Base-by-base conservation (phyloP, 441 rosid genomes). In the Aquilaria agallochum region DNA sequence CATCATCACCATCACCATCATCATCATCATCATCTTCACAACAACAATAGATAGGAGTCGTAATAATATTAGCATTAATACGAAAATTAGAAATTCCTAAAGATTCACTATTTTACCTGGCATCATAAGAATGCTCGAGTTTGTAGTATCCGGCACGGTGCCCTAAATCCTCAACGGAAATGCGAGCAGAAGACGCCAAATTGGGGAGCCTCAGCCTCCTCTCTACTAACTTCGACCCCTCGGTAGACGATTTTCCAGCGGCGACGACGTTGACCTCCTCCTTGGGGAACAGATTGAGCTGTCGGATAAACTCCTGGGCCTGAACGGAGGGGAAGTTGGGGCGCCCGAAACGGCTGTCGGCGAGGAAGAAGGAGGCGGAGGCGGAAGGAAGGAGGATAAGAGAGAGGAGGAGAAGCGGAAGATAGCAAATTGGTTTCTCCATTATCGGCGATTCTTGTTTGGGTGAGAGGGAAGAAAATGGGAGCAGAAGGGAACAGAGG, bases 91-190 rank as follows among this genome's bases (percentile, higher is more conserved):
- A 1, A 31, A 12, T 9, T 49, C 12, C 40, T 20, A 1, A 20
- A 20, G 27, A 8, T 33, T 14, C 52, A 32, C 15, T 10, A 3
- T 4, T 55, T 50, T 56, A 92, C 98, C 88, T 87, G 31, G 96
- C 90, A 64, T 80, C 95, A 49, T 80, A 82, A 31, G 97, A 87
- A 42, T 86, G 72, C 13, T 86, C 74, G 72, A 94, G 86, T 77
- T 91, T 78, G 70, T 83, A 94, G 63, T 94, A 94, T 62, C 99
- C 99, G 60, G 99, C 99, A 74, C 82, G 96, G 59, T 94, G 97
- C 13, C 97, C 92, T 69, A 91, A 77, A 67, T 89, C 86, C 54
- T 89, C 92, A 3, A 74, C 78, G 32, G 87, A 51, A 56, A 74
- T 64, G 13, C 73, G 80, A 0, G 53, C 78, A 14, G 27, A 68